Evolutionary conservation across 371 early-diverging fungal genomes (phyloP), one percentile per base, ranked within the genome.

Genomic region (Mucor plumbeus): DNA sequence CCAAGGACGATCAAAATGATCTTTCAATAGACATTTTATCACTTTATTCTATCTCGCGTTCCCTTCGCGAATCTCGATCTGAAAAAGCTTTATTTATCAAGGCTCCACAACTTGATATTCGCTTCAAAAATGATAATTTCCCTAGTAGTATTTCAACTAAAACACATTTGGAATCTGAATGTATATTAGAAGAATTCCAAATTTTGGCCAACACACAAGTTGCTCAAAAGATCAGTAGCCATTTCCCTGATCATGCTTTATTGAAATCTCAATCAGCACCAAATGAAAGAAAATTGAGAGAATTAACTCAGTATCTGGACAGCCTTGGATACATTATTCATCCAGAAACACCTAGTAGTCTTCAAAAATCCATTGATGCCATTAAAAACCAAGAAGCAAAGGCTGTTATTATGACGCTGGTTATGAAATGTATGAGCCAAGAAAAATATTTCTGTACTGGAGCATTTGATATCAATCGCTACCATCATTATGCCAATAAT

Each of bases 101-200:
- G 33, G 9, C 39, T 15, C 62, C 61, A 7, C 36, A 93, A 92
- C 83, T 95, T 91, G 58, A 95, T 31, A 65, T 65, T n/a, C 65
- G 36, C 19, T 65, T 65, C 34, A 19, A 48, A 92, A 71, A 95
- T 5, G 57, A 94, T 71, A 95, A 91, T n/a, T 96, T 47, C n/a
- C 34, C 59, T 15, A 17, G 35, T 63, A n/a, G 57, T 57, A 55
- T 64, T 73, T 40, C 33, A 62, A 5, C 58, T 59, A 64, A 53
- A 15, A 41, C 13, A 89, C 96, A 38, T 48, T 84, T 48, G 64
- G 79, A 65, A 77, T 89, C 63, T 74, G 91, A 91, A 7, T 90
- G 94, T 67, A 87, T 99, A 7, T 86, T 99, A 31, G 94, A 96
- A 70, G 99, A 99, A 74, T 94, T 97, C 72, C 96, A 94, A 93